Evolutionary conservation across 1,139 yeast genomes (phyloP), one percentile per base, ranked within the genome.

Genomic region (Kodamaea arcana): DNA sequence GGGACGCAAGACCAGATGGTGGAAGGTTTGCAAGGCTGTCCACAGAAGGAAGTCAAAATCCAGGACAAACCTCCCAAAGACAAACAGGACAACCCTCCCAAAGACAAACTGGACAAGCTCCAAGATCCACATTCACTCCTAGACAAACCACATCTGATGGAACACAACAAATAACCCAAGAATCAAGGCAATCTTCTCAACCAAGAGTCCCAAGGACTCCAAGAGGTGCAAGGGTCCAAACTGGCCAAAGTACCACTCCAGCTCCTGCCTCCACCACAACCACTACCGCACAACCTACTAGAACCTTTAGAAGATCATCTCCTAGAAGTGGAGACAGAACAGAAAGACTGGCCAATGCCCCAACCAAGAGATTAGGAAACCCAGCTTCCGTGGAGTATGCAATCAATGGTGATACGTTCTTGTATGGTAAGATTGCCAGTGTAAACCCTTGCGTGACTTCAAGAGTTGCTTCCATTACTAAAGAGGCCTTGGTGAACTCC

Each of bases 381-480:
- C 33, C 56, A 10, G 39, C 34, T 4, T 43, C 60, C 9, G 49
- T 54, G 33, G 35, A 37, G 28, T 65, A 64, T n/a, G 27, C 37
- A 15, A 40, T 64, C 28, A 44, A 35, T 15, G 62, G 56, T 10
- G 62, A 60, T 40, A 52, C 59, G 13, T 66, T 69, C 45, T 57
- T 66, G 36, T 58, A 69, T 44, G 73, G 73, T 7, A 66, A 68
- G 47, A 49, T 62, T 8, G 51, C 70, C 33, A 52, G 55, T 30
- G 48, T 63, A 37, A 60, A 56, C 40, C 47, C 62, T 4, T 47
- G 58, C 31, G 48, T 60, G 13, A 48, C 58, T 18, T 53, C 69
- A n/a, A 57, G 74, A 46, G 58, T 68, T 4, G 69, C 74, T 1
- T 60, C 70, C 29, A 60, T 69, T 32, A 53, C 72, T 35, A 69